Conservation (phyloP, 192 early-diverging fungal genomes). For the Coemansia sp. region DNA sequence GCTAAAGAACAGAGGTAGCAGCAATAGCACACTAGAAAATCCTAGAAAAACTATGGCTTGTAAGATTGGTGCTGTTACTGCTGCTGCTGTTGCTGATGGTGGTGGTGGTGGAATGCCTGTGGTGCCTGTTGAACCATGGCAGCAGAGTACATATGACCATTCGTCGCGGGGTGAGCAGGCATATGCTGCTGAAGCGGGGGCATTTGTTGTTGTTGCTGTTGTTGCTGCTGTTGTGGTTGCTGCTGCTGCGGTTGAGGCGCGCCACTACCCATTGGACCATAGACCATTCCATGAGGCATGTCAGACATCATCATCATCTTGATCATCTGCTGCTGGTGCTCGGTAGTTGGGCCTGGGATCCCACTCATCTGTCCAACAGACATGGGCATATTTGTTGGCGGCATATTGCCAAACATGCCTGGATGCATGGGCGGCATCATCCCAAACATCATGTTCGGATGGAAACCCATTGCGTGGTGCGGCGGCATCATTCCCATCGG, state of each 20-base stretch:
- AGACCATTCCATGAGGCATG: slow-evolving; percentile 38
- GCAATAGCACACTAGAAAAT: too few relatives aligned
- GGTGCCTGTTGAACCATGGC: slow-evolving; percentile 2
- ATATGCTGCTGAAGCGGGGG: slow-evolving; percentile 9
- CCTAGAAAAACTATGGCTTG: neutral
- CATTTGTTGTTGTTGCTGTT: neutral
- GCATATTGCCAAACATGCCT: slow-evolving; percentile 44
- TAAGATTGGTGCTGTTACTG: slow-evolving; percentile 14
- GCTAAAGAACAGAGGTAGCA: neutral
- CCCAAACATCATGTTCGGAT: slow-evolving; percentile 47
- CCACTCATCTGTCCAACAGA: slow-evolving; percentile 21
- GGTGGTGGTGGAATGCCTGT: neutral
- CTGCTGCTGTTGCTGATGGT: slow-evolving; percentile 22
- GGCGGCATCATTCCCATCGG: slow-evolving; percentile 49
- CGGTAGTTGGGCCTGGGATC: slow-evolving; percentile 17
- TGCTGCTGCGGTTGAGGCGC: slow-evolving; percentile 12
- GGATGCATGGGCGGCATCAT: slow-evolving; percentile 39
- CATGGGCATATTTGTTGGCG: slow-evolving; percentile 31
- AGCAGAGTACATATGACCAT: slow-evolving; percentile 28
- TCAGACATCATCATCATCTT: slow-evolving; percentile 47
- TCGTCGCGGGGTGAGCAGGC: slow-evolving; percentile 11
- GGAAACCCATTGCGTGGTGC: slow-evolving; percentile 40
- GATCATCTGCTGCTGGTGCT: slow-evolving; percentile 42
- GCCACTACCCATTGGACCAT: slow-evolving; percentile 29
- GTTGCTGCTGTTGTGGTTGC: neutral